Evolutionary conservation across 2,329 filamentous ascomycete species (phyloP).

Genomic region (Graphiopsis chlorocephala): DNA sequence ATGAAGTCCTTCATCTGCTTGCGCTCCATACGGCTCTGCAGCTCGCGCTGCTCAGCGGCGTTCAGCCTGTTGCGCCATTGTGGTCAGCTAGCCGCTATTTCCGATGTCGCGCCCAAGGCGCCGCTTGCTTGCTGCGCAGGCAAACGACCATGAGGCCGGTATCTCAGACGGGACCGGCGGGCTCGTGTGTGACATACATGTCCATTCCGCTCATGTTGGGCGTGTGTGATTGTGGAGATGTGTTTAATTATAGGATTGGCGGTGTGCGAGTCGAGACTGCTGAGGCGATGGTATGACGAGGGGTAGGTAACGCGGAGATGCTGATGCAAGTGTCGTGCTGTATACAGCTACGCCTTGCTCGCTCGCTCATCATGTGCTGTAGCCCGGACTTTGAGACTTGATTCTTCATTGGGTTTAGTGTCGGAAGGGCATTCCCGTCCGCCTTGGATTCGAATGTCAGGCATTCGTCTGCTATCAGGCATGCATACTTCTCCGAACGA

Average conservation of each 20-base stretch:
- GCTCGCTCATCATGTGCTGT: background rate
- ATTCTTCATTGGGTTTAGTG: background rate
- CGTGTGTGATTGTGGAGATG: background rate
- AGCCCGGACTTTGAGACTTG: conserved; percentile 4
- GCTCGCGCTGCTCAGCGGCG: conserved; percentile 80
- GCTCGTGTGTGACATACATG: conserved; percentile 20
- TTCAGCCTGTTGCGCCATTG: conserved; percentile 57
- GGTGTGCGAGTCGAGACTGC: background rate
- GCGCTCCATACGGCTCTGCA: conserved; percentile 91
- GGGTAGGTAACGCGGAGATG: background rate
- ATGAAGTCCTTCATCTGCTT: conserved; percentile 99
- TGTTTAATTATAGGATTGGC: conserved; percentile 7
- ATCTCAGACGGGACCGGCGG: background rate
- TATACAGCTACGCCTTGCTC: conserved; percentile 15
- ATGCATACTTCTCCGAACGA: background rate
- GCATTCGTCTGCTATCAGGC: background rate
- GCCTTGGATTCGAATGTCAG: background rate
- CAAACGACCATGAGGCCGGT: background rate
- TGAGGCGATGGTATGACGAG: background rate
- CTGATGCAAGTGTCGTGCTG: conserved; percentile 13
- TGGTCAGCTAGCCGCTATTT: conserved; percentile 18
- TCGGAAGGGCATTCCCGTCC: background rate
- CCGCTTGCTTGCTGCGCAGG: background rate
- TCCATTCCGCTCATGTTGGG: conserved; percentile 33
- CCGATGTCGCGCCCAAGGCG: background rate